Percentiles rank a stretch among this genome's conserved stretches.
Conservation (phyloP, 2,329 filamentous ascomycete genomes). For the Cladosporium sp. region DNA sequence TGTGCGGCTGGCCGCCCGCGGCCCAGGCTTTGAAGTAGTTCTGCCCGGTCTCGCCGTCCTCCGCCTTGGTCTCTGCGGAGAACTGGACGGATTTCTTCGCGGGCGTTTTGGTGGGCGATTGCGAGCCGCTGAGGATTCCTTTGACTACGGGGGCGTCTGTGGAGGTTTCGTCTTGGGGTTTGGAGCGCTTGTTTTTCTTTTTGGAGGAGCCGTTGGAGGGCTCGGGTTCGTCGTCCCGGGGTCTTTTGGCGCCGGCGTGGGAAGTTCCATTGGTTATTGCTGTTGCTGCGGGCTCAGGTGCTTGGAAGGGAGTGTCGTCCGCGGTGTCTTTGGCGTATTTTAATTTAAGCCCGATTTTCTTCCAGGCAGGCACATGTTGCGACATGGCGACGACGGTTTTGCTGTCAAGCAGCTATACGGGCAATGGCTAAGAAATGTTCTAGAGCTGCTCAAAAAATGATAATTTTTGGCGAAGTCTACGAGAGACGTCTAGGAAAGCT, state of each 20-base stretch:
- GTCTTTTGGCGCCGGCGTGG: slow-evolving; percentile 6
- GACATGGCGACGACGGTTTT: background rate
- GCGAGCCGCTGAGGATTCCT: slow-evolving; percentile 5
- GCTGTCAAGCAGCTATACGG: no score
- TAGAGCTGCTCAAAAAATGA: no score
- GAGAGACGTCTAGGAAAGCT: no score
- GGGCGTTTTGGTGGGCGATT: slow-evolving; percentile 12
- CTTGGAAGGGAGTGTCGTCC: slow-evolving; percentile 1
- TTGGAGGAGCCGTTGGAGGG: background rate
- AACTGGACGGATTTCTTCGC: slow-evolving; percentile 57
- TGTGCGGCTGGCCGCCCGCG: slow-evolving; percentile 3
- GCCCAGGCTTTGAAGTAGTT: slow-evolving; percentile 48
- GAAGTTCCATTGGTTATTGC: slow-evolving; percentile 3
- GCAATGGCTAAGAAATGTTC: no score
- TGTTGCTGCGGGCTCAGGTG: background rate
- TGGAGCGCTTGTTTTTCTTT: slow-evolving; percentile 3
- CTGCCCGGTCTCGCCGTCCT: slow-evolving; percentile 47
- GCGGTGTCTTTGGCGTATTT: slow-evolving; percentile 44
- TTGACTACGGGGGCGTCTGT: background rate
- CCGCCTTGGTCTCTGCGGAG: slow-evolving; percentile 54
- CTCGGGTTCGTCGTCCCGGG: slow-evolving; percentile 7
- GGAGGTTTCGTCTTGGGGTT: background rate
- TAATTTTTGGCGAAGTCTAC: no score
- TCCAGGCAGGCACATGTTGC: slow-evolving; percentile 50
- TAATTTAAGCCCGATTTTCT: slow-evolving; percentile 53